Conservation (phyloP, 371 early-diverging fungal genomes). For the Actinomortierella wolfii region DNA sequence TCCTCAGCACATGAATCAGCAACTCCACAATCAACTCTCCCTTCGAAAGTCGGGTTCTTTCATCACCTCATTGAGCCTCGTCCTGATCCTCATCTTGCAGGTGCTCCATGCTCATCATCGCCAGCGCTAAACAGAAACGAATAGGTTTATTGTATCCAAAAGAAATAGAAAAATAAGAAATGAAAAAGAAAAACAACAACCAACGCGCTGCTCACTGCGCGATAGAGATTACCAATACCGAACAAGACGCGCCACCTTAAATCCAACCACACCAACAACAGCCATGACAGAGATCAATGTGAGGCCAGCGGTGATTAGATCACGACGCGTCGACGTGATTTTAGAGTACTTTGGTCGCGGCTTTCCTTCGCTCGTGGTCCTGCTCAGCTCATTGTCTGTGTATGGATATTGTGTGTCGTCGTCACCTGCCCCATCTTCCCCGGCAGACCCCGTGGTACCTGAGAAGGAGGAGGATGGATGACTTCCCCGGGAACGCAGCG, state of each 20-base stretch:
- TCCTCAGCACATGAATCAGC: too few relatives aligned
- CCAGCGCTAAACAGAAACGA: too few relatives aligned
- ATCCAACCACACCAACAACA: constrained; percentile 37
- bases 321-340: constrained; percentile 40
- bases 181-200: neutral
- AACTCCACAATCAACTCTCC: too few relatives aligned
- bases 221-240: constrained; percentile 6
- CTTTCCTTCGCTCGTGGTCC: constrained; percentile 15
- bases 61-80: too few relatives aligned
- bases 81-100: too few relatives aligned
- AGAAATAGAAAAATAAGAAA: neutral
- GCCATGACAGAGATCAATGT: constrained; percentile 38
- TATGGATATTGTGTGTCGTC: neutral
- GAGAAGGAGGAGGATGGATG: neutral
- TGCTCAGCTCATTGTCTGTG: constrained; percentile 34
- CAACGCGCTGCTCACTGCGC: too few relatives aligned
- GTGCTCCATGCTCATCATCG: too few relatives aligned
- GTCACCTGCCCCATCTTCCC: neutral
- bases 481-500: constrained; percentile 17
- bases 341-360: constrained; percentile 30
- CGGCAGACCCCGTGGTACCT: constrained; percentile 25
- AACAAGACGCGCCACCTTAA: constrained; percentile 26
- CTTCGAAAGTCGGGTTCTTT: too few relatives aligned
- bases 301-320: constrained; percentile 38
- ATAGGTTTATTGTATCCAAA: too few relatives aligned